Evolutionary conservation across 2,329 filamentous ascomycete species (phyloP), one percentile per base, ranked within the genome.

Genomic region (Xylariaceae sp.): DNA sequence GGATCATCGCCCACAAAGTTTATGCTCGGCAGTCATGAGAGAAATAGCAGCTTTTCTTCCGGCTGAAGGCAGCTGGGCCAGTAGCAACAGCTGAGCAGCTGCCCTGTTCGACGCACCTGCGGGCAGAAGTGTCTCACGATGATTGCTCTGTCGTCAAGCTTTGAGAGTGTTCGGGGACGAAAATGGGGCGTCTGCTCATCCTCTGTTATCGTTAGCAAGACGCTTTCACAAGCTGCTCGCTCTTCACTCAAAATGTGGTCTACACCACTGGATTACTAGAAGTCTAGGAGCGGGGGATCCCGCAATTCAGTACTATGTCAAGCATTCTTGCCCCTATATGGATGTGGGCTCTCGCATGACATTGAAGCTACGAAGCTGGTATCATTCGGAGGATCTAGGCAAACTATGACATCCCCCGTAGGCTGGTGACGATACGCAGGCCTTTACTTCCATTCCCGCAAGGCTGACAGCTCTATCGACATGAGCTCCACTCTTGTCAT

Each of bases 101-200:
- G 12, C 27, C 39, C 18, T 30, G 18, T 42, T 30, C 30, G 7
- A 15, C 38, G 31, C 35, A 15, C 31, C 45, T 42, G 27, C 18
- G 18, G 14, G 33, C 27, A 15, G 39, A 32, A 22, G 30, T 49
- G 39, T 45, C 15, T 42, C 19, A 42, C 27, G 22, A 19, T 35
- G 41, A 45, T 42, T 15, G 39, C 38, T 47, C 19, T 44, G 40
- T 46, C 32, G 32, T 33, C 15, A 27, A 43, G 27, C 14, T 44
- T 27, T 12, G 36, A 17, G 42, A 35, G 40, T 49, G 12, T 5
- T 11, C 18, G 27, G 38, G 22, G 22, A 36, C 39, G 35, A 14
- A 30, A 40, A 43, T 51, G 48, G 44, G 35, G 42, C 48, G 45
- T 47, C 48, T 32, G 33, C 30, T 7, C 31, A 15, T 27, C 31